Percentiles rank a stretch among this genome's conserved stretches.
Evolutionary conservation across 345 rosid genomes (phyloP).

Genomic region (Physaria fendleri): DNA sequence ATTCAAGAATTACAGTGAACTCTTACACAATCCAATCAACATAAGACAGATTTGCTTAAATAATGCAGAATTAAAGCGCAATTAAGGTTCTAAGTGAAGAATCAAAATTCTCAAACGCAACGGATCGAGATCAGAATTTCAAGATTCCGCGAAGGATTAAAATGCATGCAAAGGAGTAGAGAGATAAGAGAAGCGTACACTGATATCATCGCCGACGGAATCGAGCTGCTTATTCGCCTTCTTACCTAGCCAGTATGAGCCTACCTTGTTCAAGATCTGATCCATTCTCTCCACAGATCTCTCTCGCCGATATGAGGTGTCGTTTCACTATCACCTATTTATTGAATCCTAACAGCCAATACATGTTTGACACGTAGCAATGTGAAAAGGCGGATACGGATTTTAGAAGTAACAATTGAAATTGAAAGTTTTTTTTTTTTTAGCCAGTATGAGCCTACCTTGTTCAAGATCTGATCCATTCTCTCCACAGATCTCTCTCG

Average conservation of each 20-base stretch:
- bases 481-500: conserved; percentile 6
- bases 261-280: conserved; percentile 84
- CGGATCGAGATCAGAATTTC: conserved; percentile 4
- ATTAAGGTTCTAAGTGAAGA: not conserved
- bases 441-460: conserved; percentile 85
- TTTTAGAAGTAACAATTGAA: not conserved
- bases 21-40: not conserved
- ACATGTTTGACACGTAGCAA: not conserved
- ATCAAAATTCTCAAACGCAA: not conserved
- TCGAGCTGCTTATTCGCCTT: conserved; percentile 72
- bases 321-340: not conserved
- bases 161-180: not conserved
- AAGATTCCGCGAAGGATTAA: not conserved
- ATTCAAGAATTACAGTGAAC: not conserved
- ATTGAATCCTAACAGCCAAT: not conserved
- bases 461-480: conserved; percentile 93
- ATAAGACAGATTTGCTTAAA: not conserved
- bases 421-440: too few relatives aligned
- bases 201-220: conserved; percentile 88
- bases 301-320: conserved; percentile 17
- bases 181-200: conserved; percentile 29
- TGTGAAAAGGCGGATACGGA: not conserved
- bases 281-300: conserved; percentile 46
- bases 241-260: conserved; percentile 75
- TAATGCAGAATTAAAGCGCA: not conserved